A percentile compares a stretch with the other conserved stretches of the same genome.
These are phyloP conservation scores for Lecanicillium sp. DNA, from an alignment of 2,329 filamentous ascomycete genomes.

Conservation along the genomic window DNA sequence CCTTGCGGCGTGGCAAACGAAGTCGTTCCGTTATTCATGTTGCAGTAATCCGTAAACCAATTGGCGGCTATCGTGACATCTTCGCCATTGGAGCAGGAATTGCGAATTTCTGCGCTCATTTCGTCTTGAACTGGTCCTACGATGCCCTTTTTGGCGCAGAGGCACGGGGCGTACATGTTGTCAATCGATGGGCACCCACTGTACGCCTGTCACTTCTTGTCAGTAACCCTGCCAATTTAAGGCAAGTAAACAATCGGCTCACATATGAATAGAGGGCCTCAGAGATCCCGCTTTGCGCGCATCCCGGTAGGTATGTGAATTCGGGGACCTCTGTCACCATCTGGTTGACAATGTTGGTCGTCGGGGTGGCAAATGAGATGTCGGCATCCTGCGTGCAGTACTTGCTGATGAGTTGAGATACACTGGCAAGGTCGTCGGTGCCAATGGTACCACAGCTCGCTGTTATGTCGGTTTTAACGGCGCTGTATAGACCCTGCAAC, in stretches of 20 bases:
- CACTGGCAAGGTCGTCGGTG: constrained; percentile 35
- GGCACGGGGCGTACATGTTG: constrained; percentile 34
- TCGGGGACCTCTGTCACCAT: constrained; percentile 37
- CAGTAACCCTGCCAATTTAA: background rate
- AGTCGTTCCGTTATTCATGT: constrained; percentile 33
- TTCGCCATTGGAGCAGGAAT: constrained; percentile 31
- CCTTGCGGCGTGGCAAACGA: constrained; percentile 31
- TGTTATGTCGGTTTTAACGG: constrained; percentile 26
- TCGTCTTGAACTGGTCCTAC: constrained; percentile 14
- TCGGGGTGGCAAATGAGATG: constrained; percentile 28
- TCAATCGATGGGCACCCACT: constrained; percentile 24
- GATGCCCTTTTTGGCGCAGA: constrained; percentile 32
- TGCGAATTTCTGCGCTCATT: constrained; percentile 32
- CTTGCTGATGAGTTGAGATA: constrained; percentile 26
- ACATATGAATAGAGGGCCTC: constrained; percentile 20
- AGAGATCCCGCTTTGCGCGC: constrained; percentile 22
- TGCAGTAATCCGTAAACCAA: constrained; percentile 39
- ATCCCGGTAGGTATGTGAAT: constrained; percentile 7
- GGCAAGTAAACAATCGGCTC: background rate
- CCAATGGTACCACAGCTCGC: constrained; percentile 32
- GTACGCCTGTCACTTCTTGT: constrained; percentile 16
- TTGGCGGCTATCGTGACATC: constrained; percentile 34
- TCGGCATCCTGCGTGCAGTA: constrained; percentile 34
- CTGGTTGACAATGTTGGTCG: constrained; percentile 24
- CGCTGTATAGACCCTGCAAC: constrained; percentile 14